Evolutionary conservation across 108 stramenopile species (phyloP), one percentile per base, ranked within the genome.

Genomic region (Nitzschia palea): DNA sequence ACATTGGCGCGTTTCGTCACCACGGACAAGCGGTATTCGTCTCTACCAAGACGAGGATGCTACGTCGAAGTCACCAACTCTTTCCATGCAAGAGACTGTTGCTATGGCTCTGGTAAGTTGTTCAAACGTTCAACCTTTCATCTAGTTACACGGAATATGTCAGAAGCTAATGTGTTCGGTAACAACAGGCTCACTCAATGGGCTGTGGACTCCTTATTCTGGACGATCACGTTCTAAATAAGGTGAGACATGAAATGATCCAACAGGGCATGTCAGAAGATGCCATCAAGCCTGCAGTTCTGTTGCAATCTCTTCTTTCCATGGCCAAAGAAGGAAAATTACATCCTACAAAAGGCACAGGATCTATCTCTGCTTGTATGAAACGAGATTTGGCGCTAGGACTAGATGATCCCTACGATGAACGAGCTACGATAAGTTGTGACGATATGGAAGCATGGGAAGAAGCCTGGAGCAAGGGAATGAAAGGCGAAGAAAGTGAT

Each of bases 81-180:
- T 90, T 74, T 80, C 80, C 5, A 92, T 93, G 91, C 94, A 95
- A 69, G 94, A 95, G 68, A 95, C 94, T 2, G 59, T 88, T 1
- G 85, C 86, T 29, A 81, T 88, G 89, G 84, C 88, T 43, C 76
- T 94, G 74, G 80, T 81, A 76, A 45, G 78, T 80, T n/a, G n/a
- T n/a, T n/a, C n/a, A n/a, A n/a, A n/a, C n/a, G n/a, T n/a, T n/a
- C n/a, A 15, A 44, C 43, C n/a, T 44, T n/a, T 15, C 43, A 0
- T n/a, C n/a, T n/a, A n/a, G n/a, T n/a, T n/a, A n/a, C n/a, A n/a
- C n/a, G n/a, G n/a, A n/a, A n/a, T n/a, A n/a, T n/a, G n/a, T n/a
- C n/a, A n/a, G n/a, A n/a, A n/a, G n/a, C n/a, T n/a, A n/a, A n/a
- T 18, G 47, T 48, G 15, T 40, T 47, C 31, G 8, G 22, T n/a